Evolutionary conservation across 495 filamentous ascomycete species (phyloP).

Genomic region (Annulohypoxylon nitens): DNA sequence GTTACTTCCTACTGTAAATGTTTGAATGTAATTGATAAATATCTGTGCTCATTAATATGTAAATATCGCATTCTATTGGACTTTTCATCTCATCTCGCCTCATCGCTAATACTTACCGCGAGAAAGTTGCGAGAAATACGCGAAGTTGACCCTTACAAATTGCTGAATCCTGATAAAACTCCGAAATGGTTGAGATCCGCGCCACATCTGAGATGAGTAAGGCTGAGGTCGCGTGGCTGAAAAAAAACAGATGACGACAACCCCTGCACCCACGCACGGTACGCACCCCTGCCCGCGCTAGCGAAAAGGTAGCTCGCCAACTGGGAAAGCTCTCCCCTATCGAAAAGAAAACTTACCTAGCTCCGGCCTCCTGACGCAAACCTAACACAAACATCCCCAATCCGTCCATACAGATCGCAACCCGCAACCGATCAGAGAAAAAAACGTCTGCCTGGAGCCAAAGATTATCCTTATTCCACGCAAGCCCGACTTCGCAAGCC

Average conservation of each 20-base stretch:
- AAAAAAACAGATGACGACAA: constrained; percentile 7
- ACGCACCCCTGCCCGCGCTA: constrained; percentile 10
- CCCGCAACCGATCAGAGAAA: not conserved
- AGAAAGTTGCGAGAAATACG: not conserved
- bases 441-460: constrained; percentile 37
- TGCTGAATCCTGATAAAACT: not conserved
- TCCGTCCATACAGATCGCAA: constrained; percentile 28
- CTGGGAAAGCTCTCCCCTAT: constrained; percentile 14
- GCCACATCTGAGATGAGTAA: constrained; percentile 8
- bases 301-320: constrained; percentile 8
- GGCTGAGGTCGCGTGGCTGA: constrained; percentile 15
- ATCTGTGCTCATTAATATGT: no score
- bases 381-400: constrained; percentile 12
- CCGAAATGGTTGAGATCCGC: not conserved
- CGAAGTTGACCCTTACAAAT: not conserved
- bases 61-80: no score
- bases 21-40: no score
- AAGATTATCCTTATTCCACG: not conserved
- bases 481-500: constrained; percentile 12
- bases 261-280: not conserved
- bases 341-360: constrained; percentile 11
- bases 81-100: no score
- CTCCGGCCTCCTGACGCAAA: constrained; percentile 36
- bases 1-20: no score
- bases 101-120: not conserved